A percentile compares a stretch with the other conserved stretches of the same genome.
phyloP scores from a whole-genome alignment of 805 yeast species.

The Kurtzmaniella cleridarum region DNA sequence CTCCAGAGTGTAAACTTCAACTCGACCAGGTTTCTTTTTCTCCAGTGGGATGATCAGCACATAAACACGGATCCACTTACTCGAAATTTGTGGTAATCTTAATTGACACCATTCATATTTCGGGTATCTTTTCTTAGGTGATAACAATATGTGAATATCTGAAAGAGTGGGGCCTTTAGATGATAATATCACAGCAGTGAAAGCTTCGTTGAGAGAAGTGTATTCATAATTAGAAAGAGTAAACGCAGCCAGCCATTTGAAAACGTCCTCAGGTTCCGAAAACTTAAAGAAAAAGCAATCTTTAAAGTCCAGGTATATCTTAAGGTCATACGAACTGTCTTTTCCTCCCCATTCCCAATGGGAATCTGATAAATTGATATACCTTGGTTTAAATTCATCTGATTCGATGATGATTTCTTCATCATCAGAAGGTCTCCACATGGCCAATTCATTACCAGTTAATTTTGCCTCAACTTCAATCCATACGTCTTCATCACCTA shows the following conservation, averaged over 20 bases:
- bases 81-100: conserved; percentile 52
- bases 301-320: conserved; percentile 23
- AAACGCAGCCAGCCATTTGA: conserved; percentile 44
- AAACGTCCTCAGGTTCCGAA: conserved; percentile 15
- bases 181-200: conserved; percentile 59
- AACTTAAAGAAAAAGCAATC: conserved; percentile 21
- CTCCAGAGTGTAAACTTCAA: conserved; percentile 48
- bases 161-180: conserved; percentile 50
- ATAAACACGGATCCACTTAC: conserved; percentile 55
- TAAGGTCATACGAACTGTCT: conserved; percentile 13
- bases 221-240: conserved; percentile 53
- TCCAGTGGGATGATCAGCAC: conserved; percentile 45
- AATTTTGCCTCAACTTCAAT: conserved; percentile 31
- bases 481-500: conserved; percentile 24
- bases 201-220: conserved; percentile 53
- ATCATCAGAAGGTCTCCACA: conserved; percentile 37
- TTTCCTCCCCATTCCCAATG: conserved; percentile 11
- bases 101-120: conserved; percentile 60
- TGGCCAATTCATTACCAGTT: conserved; percentile 51
- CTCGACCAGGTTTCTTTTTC: conserved; percentile 38
- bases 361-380: conserved; percentile 47
- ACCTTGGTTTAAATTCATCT: conserved; percentile 43
- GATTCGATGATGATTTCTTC: conserved; percentile 21
- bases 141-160: conserved; percentile 55
- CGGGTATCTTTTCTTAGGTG: conserved; percentile 41